Conservation (phyloP, 202 grass and related monocot genomes). For the Cymbopogon flexuosus region DNA sequence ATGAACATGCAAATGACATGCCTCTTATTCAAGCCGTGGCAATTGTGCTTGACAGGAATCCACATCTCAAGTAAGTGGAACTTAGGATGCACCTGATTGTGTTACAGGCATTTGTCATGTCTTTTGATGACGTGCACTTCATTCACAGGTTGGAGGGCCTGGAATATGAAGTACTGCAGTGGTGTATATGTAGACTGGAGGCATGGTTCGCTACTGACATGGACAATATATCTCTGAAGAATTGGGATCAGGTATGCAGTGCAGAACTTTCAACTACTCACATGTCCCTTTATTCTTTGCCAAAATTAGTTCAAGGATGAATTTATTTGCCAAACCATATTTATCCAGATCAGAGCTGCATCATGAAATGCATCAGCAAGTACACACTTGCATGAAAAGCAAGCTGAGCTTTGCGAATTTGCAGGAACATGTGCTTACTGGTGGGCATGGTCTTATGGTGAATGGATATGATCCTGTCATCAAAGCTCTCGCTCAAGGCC, state of each 20-base stretch:
- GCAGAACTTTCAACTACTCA: not conserved
- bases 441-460: conserved; percentile 98
- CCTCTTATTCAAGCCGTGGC: conserved; percentile 78
- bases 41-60: conserved; percentile 77
- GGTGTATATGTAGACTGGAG: conserved; percentile 94
- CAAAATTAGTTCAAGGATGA: not conserved
- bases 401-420: conserved; percentile 18
- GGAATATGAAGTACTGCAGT: conserved; percentile 88
- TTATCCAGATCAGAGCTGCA: not conserved
- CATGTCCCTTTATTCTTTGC: not conserved
- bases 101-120: not conserved
- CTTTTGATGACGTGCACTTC: conserved; percentile 19
- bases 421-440: conserved; percentile 97
- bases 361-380: not conserved
- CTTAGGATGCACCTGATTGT: not conserved
- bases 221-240: conserved; percentile 88
- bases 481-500: conserved; percentile 75
- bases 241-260: conserved; percentile 84
- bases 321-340: not conserved
- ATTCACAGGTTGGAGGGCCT: conserved; percentile 63
- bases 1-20: conserved; percentile 81
- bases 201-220: conserved; percentile 92
- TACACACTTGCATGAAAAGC: not conserved
- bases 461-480: conserved; percentile 95
- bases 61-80: conserved; percentile 59